phyloP scores from a whole-genome alignment of 495 filamentous ascomycete species.

The Talaromyces trachyspermus region DNA sequence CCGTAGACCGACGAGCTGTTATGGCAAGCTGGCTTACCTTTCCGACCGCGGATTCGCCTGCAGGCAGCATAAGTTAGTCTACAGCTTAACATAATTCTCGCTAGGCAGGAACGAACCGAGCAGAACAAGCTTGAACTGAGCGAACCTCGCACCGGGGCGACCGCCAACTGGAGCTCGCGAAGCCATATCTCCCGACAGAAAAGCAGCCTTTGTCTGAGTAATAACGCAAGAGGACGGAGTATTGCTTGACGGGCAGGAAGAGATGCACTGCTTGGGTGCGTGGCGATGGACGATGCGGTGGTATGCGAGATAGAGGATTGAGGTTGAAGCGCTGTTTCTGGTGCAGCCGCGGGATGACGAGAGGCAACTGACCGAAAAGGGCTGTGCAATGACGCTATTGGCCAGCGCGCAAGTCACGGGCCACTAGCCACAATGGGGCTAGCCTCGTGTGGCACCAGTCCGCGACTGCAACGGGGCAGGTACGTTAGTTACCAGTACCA shows the following conservation, averaged over 20 bases:
- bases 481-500: no score
- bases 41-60: conserved; percentile 97
- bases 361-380: not conserved
- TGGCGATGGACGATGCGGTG: no score
- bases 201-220: no score
- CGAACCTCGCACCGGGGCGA: conserved; percentile 77
- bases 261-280: no score
- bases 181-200: conserved; percentile 61
- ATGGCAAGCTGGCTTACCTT: conserved; percentile 55
- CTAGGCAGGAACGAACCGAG: conserved; percentile 55
- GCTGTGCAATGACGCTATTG: not conserved
- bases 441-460: no score
- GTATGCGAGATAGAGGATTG: not conserved
- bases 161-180: conserved; percentile 68
- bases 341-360: conserved; percentile 2
- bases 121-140: conserved; percentile 97
- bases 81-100: not conserved
- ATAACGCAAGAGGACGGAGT: no score
- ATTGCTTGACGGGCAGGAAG: no score
- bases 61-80: conserved; percentile 22
- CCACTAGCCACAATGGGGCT: conserved; percentile 5
- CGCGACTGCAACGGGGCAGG: no score
- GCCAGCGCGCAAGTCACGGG: not conserved
- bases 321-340: not conserved
- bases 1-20: conserved; percentile 22